Conservation (phyloP, 805 yeast species). For the Starmerella tilneyi region DNA sequence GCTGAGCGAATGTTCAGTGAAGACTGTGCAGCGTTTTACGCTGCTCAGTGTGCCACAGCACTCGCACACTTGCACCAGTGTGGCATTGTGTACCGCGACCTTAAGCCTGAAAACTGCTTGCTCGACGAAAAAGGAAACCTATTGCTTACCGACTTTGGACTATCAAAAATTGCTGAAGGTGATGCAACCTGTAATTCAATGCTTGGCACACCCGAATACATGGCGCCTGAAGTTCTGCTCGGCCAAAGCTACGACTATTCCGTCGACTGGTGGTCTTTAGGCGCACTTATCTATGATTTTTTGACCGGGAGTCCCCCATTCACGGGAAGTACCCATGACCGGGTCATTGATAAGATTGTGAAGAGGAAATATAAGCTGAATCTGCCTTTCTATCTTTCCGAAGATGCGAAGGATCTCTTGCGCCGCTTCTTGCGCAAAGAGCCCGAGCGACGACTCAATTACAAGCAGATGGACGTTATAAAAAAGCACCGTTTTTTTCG, state of each 20-base stretch:
- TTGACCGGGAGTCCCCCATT: conserved; percentile 82
- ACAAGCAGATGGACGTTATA: conserved; percentile 42
- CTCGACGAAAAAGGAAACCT: conserved; percentile 69
- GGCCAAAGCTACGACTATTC: conserved; percentile 68
- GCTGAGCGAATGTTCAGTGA: conserved; percentile 42
- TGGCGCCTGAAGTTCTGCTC: conserved; percentile 80
- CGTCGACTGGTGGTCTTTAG: conserved; percentile 90
- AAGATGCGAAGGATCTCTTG: conserved; percentile 69
- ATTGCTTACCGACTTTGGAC: conserved; percentile 77
- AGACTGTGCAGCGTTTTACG: conserved; percentile 61
- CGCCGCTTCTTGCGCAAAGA: conserved; percentile 56
- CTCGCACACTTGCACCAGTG: conserved; percentile 61
- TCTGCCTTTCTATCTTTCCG: conserved; percentile 65
- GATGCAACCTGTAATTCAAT: conserved; percentile 44
- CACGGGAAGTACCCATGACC: conserved; percentile 69
- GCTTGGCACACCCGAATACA: conserved; percentile 71
- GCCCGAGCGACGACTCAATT: conserved; percentile 56
- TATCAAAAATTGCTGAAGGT: conserved; percentile 39
- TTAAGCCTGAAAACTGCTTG: conserved; percentile 83
- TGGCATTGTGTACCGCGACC: conserved; percentile 78
- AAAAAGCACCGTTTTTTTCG: conserved; percentile 67
- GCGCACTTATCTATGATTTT: conserved; percentile 70
- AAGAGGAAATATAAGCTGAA: conserved; percentile 43
- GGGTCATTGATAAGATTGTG: conserved; percentile 62
- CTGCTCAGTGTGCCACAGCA: conserved; percentile 74